Evolutionary conservation across 768 basidiomycete genomes (phyloP).

Genomic region (Crucibulum laeve): DNA sequence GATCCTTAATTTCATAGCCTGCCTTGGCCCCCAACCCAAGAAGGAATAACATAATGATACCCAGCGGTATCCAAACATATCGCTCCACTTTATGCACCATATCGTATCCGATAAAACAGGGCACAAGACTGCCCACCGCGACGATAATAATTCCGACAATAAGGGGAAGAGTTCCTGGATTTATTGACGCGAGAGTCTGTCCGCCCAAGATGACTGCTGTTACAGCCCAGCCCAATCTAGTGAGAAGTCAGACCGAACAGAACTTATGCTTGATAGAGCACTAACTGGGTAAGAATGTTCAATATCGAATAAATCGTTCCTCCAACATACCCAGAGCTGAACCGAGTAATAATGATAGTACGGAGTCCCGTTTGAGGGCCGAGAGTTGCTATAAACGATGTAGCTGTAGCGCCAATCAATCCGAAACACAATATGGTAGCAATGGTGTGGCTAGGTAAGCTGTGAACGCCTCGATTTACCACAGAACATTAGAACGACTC

Average conservation of each 20-base stretch:
- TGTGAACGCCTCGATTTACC: not conserved
- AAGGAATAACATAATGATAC: conserved; percentile 1
- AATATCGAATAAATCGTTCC: not conserved
- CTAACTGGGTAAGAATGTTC: not conserved
- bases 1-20: not conserved
- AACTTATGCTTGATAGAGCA: not conserved
- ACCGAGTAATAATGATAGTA: not conserved
- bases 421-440: not conserved
- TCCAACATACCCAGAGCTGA: conserved; percentile 1
- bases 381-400: not conserved
- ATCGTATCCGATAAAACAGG: conserved; percentile 1
- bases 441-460: not conserved
- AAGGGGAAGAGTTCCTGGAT: conserved; percentile 1
- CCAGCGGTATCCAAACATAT: not conserved
- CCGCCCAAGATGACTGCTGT: not conserved
- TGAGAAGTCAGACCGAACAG: not conserved
- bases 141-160: not conserved
- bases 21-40: not conserved
- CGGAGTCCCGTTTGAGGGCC: not conserved
- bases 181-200: not conserved
- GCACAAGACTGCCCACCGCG: not conserved
- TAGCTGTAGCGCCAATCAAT: not conserved
- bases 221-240: not conserved
- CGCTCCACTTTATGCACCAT: not conserved
- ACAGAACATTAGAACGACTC: not conserved